These are phyloP conservation scores for Pterocarpus macrocarpus DNA, from an alignment of 306 rosid species.

Conservation along the genomic window DNA sequence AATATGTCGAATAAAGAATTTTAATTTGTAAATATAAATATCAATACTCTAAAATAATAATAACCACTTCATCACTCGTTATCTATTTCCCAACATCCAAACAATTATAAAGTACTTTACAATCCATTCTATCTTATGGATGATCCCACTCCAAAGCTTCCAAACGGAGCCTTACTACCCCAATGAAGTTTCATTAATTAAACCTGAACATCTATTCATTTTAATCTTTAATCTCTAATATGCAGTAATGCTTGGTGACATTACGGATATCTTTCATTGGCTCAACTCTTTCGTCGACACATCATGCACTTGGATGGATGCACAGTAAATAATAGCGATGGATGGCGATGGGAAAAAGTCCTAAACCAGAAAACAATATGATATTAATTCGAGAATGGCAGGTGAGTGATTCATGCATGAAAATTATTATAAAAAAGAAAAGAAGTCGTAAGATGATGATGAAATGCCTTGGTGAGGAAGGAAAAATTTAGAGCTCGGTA, in stretches of 20 bases:
- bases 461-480: constrained; percentile 50
- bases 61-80: neutral
- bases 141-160: neutral
- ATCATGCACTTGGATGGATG: neutral
- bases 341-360: constrained; percentile 20
- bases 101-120: neutral
- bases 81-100: constrained; percentile 11
- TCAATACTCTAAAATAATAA: too few species aligned
- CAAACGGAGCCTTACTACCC: neutral
- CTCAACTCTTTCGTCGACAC: neutral
- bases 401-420: constrained; percentile 33
- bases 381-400: constrained; percentile 14
- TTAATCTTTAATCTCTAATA: neutral
- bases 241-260: neutral
- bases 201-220: neutral
- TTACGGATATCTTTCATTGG: neutral
- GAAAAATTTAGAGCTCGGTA: constrained; percentile 2
- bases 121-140: neutral
- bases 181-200: neutral
- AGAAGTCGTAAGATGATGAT: neutral
- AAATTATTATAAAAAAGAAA: constrained; percentile 6
- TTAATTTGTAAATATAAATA: too few species aligned
- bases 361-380: neutral
- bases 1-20: too few species aligned
- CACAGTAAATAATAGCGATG: neutral